phyloP scores from a whole-genome alignment of 805 yeast species.

The Monosporozyma aerobia region DNA sequence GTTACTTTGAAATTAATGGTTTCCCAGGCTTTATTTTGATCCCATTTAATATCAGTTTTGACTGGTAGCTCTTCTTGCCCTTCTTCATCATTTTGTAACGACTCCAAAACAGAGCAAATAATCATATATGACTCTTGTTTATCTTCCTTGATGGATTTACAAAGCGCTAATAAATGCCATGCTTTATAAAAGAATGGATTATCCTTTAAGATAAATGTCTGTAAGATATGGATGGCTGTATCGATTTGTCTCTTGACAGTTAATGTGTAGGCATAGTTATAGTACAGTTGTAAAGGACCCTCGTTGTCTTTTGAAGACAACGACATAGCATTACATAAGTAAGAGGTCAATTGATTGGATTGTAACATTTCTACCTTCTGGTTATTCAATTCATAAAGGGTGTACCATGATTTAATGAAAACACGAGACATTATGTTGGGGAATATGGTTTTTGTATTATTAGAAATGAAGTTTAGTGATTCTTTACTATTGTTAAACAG shows the following conservation, averaged over 20 bases:
- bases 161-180: constrained; percentile 58
- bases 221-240: constrained; percentile 39
- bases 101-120: constrained; percentile 42
- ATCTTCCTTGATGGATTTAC: constrained; percentile 55
- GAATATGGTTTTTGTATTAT: constrained; percentile 10
- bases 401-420: constrained; percentile 20
- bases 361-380: constrained; percentile 10
- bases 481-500: constrained; percentile 6
- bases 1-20: constrained; percentile 66
- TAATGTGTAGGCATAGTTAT: constrained; percentile 41
- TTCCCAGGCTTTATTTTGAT: constrained; percentile 33
- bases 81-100: constrained; percentile 28
- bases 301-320: constrained; percentile 5
- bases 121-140: constrained; percentile 47
- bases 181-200: constrained; percentile 49
- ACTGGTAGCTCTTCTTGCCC: constrained; percentile 3
- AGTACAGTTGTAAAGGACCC: constrained; percentile 15
- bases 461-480: constrained; percentile 17
- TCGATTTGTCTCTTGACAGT: constrained; percentile 37
- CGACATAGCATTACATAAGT: constrained; percentile 22
- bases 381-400: constrained; percentile 14
- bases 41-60: constrained; percentile 6
- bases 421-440: constrained; percentile 14
- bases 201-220: constrained; percentile 38
- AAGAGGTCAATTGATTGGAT: constrained; percentile 11